Percentiles rank a stretch among this genome's conserved stretches.
Conservation (phyloP, 495 filamentous ascomycete genomes). For the Immersiella caudata region DNA sequence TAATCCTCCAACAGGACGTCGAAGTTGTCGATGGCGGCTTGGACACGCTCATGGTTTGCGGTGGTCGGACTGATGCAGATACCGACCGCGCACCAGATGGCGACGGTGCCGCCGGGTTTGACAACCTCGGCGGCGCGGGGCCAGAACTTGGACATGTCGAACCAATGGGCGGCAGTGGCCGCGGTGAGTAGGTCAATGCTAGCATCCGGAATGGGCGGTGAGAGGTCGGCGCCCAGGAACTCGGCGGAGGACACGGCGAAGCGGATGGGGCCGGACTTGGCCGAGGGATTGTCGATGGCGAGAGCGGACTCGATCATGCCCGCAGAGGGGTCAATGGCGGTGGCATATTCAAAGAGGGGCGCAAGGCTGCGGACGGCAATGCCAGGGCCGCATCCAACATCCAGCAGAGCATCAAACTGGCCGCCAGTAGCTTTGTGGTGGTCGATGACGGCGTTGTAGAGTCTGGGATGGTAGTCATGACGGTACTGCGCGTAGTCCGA, state of each 20-base stretch:
- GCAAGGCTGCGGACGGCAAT: slow-evolving; percentile 45
- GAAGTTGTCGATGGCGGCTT: slow-evolving; percentile 20
- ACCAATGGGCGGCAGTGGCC: slow-evolving; percentile 62
- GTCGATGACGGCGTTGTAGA: slow-evolving; percentile 42
- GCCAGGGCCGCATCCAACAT: slow-evolving; percentile 62
- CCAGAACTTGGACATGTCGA: slow-evolving; percentile 65
- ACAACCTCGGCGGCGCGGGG: slow-evolving; percentile 57
- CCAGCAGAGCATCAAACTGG: slow-evolving; percentile 47
- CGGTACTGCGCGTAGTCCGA: slow-evolving; percentile 23
- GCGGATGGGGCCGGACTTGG: slow-evolving; percentile 32
- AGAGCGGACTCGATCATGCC: slow-evolving; percentile 56
- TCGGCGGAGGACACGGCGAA: slow-evolving; percentile 54
- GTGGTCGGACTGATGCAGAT: slow-evolving; percentile 33
- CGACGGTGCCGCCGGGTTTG: slow-evolving; percentile 59
- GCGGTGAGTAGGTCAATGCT: slow-evolving; percentile 58
- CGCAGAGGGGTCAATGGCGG: slow-evolving; percentile 55
- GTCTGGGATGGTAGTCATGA: slow-evolving; percentile 16
- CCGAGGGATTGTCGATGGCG: slow-evolving; percentile 28
- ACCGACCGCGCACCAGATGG: slow-evolving; percentile 54
- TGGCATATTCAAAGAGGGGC: slow-evolving; percentile 47
- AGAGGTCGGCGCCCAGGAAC: slow-evolving; percentile 36
- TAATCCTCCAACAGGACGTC: slow-evolving; percentile 40
- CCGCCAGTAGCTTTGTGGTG: slow-evolving; percentile 56
- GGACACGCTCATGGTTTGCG: slow-evolving; percentile 38
- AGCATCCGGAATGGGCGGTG: slow-evolving; percentile 26